Base-by-base conservation (phyloP, 352 stramenopile species). In the Phytophthora kernoviae region DNA sequence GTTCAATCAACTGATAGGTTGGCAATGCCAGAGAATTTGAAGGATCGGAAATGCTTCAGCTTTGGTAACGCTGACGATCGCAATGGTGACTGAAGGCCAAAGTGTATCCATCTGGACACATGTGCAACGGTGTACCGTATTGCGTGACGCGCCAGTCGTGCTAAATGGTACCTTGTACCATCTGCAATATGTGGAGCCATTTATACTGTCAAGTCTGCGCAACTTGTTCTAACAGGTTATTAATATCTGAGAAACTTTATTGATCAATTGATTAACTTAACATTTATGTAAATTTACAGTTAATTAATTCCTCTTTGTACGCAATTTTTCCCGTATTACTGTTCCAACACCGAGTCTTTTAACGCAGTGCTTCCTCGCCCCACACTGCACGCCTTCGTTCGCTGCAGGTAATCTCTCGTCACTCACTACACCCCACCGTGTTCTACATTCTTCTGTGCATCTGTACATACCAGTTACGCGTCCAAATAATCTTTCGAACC, bases 391-490 rank as follows among this genome's bases (percentile, higher is more conserved):
- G 39, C 61, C 32, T 41, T 64, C 53, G 36, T 49, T 11, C 30
- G 32, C 15, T 43, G 27, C 54, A 56, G 54, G 7, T 11, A 6
- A 5, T 27, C 18, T 12, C 22, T 18, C 15, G 17, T 6, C 3
- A 53, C 44, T 1, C 51, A 21, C 37, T 27, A 15, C 32, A 8
- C 24, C 46, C 12, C 1, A 18, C 18, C 34, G 24, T 26, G 2
- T 34, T 43, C 10, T 2, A 4, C 11, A 46, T 4, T 22, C 5
- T 63, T 41, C 24, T 11, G 40, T 44, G 15, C 18, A 61, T 51
- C 51, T 39, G 24, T 52, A 47, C 46, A 71, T 71, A 41, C 50
- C 36, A 40, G 1, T 56, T 21, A 8, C 24, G 15, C 36, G 32
- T 11, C 5, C 18, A 33, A 10, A 4, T 22, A 37, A 20, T 17